Percentiles rank a stretch among this genome's conserved stretches.
Conservation (phyloP, 805 yeast genomes). For the Pichia eremophila region DNA sequence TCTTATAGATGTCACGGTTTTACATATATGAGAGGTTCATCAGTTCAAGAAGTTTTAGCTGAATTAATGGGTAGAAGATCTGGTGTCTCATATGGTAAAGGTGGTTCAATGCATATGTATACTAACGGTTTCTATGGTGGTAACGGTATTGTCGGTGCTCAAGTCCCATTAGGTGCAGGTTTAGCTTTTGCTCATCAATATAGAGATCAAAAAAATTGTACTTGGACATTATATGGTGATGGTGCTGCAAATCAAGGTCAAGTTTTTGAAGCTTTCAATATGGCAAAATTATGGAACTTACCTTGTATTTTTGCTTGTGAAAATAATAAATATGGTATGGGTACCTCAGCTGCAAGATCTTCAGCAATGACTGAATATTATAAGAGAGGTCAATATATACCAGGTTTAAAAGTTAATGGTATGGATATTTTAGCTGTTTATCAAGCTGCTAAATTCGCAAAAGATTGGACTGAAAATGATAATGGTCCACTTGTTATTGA, state of each 20-base stretch:
- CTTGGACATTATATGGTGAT: slow-evolving; percentile 92
- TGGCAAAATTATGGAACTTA: slow-evolving; percentile 98
- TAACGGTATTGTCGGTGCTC: slow-evolving; percentile 99
- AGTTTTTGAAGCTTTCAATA: slow-evolving; percentile 94
- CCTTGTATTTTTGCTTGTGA: slow-evolving; percentile 95
- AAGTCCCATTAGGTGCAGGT: slow-evolving; percentile 97
- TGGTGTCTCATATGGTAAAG: slow-evolving; percentile 95
- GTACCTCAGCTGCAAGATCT: slow-evolving; percentile 94
- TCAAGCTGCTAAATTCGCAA: slow-evolving; percentile 94
- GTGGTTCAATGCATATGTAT: slow-evolving; percentile 99
- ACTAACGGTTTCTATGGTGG: slow-evolving; percentile 96
- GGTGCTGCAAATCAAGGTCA: slow-evolving; percentile 99
- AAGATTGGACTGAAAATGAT: slow-evolving; percentile 88
- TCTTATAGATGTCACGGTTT: slow-evolving; percentile 99
- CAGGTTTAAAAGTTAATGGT: slow-evolving; percentile 97
- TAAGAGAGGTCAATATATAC: slow-evolving; percentile 99
- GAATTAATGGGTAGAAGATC: slow-evolving; percentile 95
- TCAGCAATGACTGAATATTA: slow-evolving; percentile 94
- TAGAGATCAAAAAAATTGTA: slow-evolving; percentile 65
- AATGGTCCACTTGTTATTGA: slow-evolving; percentile 95
- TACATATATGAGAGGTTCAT: slow-evolving; percentile 91
- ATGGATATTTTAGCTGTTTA: slow-evolving; percentile 94
- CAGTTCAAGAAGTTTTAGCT: slow-evolving; percentile 83
- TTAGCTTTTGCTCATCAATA: slow-evolving; percentile 98
- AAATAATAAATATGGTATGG: slow-evolving; percentile 99